Conservation (phyloP, 208 protist genomes). For the Herpetomonas samuelpessoai region DNA sequence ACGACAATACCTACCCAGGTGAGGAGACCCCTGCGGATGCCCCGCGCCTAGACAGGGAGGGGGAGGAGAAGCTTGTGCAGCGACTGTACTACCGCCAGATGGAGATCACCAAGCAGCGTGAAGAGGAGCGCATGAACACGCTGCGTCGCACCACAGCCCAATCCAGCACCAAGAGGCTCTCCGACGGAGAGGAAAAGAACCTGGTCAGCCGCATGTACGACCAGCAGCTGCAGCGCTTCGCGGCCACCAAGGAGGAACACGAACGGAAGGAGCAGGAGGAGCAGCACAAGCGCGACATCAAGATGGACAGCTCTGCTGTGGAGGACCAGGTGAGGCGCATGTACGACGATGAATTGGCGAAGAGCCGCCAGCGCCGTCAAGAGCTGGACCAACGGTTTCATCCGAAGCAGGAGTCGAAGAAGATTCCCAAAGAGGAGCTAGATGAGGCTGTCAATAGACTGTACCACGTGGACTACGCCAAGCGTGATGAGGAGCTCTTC, state of each 20-base stretch:
- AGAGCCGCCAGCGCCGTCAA: conserved; percentile 38
- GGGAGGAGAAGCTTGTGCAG: conserved; percentile 63
- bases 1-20: conserved; percentile 4
- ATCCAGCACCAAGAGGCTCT: conserved; percentile 33
- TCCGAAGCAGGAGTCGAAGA: conserved; percentile 51
- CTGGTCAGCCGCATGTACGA: conserved; percentile 79
- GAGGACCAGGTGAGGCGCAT: conserved; percentile 79
- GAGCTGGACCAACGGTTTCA: conserved; percentile 58
- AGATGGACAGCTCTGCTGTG: conserved; percentile 54
- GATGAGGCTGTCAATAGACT: conserved; percentile 67
- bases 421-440: conserved; percentile 63
- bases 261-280: conserved; percentile 57
- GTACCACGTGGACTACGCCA: conserved; percentile 72
- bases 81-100: conserved; percentile 81
- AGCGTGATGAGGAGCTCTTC: conserved; percentile 80
- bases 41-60: conserved; percentile 41
- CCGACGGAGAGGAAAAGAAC: conserved; percentile 46
- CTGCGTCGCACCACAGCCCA: conserved; percentile 35
- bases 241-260: conserved; percentile 43
- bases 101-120: conserved; percentile 57
- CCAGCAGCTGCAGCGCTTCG: conserved; percentile 73
- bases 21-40: conserved; percentile 16
- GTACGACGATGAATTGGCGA: conserved; percentile 71
- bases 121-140: conserved; percentile 48
- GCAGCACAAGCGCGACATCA: conserved; percentile 61